Conservation (phyloP, 2,329 filamentous ascomycete species). For the Sporothrix brasiliensis region DNA sequence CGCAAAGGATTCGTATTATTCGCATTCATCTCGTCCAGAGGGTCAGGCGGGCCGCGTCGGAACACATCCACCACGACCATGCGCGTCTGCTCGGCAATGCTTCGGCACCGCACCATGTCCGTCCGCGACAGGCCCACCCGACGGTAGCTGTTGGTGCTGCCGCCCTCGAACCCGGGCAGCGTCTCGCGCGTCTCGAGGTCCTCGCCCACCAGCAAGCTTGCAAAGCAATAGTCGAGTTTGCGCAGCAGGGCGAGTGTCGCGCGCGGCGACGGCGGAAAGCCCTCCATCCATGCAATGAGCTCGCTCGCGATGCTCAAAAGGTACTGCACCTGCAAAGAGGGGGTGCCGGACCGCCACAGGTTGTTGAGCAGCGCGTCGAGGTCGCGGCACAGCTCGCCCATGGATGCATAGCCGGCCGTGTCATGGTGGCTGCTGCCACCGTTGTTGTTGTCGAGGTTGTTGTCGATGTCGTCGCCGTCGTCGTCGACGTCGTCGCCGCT, state of each 20-base stretch:
- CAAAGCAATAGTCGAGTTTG: constrained; percentile 84
- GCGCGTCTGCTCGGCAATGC: constrained; percentile 75
- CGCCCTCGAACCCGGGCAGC: constrained; percentile 69
- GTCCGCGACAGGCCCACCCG: constrained; percentile 71
- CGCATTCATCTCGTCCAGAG: constrained; percentile 19
- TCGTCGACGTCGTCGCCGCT: constrained; percentile 47
- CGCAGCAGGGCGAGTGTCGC: constrained; percentile 70
- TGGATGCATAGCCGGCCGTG: constrained; percentile 56
- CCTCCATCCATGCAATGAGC: constrained; percentile 69
- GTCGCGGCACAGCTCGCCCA: constrained; percentile 72
- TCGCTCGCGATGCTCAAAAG: constrained; percentile 76
- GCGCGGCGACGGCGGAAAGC: constrained; percentile 70
- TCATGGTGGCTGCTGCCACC: too few species aligned
- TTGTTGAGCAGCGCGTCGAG: constrained; percentile 75
- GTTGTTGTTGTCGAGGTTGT: too few species aligned
- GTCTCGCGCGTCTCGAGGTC: constrained; percentile 66
- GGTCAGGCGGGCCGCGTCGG: constrained; percentile 46
- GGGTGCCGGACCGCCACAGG: constrained; percentile 84
- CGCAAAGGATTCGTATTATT: too few species aligned
- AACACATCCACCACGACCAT: constrained; percentile 70
- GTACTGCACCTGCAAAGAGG: constrained; percentile 79
- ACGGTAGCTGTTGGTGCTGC: constrained; percentile 41
- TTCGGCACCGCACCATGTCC: constrained; percentile 85
- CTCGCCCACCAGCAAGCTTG: constrained; percentile 69
- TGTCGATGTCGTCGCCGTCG: too few species aligned